Conservation (phyloP, 2,329 filamentous ascomycete species). For the Aspergillus amoenus region DNA sequence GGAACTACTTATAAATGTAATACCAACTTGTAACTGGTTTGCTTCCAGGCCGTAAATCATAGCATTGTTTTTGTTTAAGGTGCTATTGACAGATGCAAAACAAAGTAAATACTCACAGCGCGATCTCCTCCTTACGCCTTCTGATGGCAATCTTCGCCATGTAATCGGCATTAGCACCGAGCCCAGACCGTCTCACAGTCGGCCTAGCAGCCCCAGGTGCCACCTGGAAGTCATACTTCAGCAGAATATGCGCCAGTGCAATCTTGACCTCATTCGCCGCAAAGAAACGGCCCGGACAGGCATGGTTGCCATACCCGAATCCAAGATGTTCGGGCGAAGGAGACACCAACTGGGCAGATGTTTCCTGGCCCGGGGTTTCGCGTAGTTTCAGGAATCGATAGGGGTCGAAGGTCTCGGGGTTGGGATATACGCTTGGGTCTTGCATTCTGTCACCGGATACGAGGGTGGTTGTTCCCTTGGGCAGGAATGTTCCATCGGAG, state of each 20-base stretch:
- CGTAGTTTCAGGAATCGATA: not conserved
- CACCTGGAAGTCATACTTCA: not conserved
- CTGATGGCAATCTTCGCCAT: no score
- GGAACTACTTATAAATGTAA: no score
- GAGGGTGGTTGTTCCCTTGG: not conserved
- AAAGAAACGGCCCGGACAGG: not conserved
- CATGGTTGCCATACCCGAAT: not conserved
- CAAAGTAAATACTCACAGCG: rapidly evolving
- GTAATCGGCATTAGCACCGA: no score
- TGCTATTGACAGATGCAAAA: no score
- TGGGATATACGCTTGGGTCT: not conserved
- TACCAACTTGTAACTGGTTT: no score
- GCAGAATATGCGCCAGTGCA: not conserved
- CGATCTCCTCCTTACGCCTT: no score
- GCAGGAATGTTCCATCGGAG: not conserved
- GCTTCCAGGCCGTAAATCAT: no score
- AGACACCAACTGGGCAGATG: not conserved
- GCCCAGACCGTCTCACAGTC: no score
- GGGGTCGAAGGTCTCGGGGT: not conserved
- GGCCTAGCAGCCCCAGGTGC: not conserved
- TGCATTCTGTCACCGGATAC: not conserved
- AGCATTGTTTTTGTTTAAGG: no score
- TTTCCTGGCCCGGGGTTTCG: not conserved
- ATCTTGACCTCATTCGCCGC: not conserved
- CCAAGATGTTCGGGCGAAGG: not conserved